Base-by-base conservation (phyloP, 176 grass and related monocot genomes). In the Aechmea fasciata region DNA sequence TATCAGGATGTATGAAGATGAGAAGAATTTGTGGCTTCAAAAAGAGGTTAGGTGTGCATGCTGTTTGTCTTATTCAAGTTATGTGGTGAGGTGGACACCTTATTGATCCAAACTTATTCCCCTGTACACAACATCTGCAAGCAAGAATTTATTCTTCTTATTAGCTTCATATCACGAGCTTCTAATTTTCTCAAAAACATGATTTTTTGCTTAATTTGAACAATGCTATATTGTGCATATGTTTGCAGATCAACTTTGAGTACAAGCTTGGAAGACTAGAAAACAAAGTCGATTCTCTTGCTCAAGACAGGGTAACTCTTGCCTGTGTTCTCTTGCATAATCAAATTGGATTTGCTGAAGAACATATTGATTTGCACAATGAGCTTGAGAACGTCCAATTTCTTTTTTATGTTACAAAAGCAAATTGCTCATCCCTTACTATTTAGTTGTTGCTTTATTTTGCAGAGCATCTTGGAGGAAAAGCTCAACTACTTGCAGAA, bases 401-500 rank as follows among this genome's bases (percentile, higher is more conserved):
- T 33, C 67, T 66, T 47, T 72, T 20, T n/a, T 78, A 68, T 17
- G 50, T 24, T 83, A 15, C 18, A 10, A 13, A 55, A 51, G 11
- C 71, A 50, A 73, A 47, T 72, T 64, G 50, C 69, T 59, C 25
- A 71, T 17, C 64, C 11, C 23, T 65, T 67, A n/a, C 87, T 67
- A 68, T 52, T 20, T 68, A 9, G 11, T 65, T 0, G 11, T 17
- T 69, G 47, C 49, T 79, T 47, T 10, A 47, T 66, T 78, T 17
- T 78, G 22, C 73, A 93, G 90, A 63, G 65, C 29, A 48, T 72
- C 75, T 80, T 85, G 62, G 81, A 81, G 71, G 85, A 64, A 87
- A 90, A 85, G 68, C n/a, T 91, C 41, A 82, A 81, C 50, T 85
- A 52, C 68, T 67, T 96, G 72, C 87, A 91, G 51, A 76, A 78